Conservation (phyloP, 345 rosid genomes). For the Populus davidiana region DNA sequence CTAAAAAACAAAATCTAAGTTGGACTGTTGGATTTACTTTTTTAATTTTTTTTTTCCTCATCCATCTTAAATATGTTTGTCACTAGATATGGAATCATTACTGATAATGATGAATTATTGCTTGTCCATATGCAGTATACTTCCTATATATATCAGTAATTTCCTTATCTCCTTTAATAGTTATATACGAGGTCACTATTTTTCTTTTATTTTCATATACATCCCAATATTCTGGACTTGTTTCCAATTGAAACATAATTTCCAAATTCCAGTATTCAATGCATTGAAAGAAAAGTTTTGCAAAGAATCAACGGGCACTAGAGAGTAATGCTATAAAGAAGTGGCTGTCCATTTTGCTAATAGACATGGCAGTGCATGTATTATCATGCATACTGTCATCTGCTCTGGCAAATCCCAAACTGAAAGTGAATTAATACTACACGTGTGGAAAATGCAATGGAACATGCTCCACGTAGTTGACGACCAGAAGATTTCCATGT, state of each 20-base stretch:
- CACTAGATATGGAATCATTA: neutral
- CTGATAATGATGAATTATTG: neutral
- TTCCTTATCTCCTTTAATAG: neutral
- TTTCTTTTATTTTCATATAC: neutral
- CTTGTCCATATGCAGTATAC: neutral
- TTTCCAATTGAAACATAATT: neutral
- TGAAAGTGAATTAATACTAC: conserved; percentile 15
- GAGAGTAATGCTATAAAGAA: neutral
- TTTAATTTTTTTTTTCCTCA: neutral
- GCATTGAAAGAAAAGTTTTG: neutral
- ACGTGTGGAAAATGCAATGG: conserved; percentile 23
- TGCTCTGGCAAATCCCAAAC: neutral
- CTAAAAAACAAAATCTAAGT: neutral
- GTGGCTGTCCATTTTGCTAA: neutral
- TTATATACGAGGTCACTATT: neutral
- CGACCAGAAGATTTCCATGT: conserved; percentile 10
- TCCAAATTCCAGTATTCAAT: neutral
- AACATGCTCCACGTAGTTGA: conserved; percentile 21
- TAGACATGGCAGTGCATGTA: neutral
- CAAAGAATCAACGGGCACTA: neutral
- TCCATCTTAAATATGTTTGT: neutral
- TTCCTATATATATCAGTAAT: neutral
- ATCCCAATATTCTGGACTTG: neutral
- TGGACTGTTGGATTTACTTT: neutral
- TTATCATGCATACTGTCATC: neutral